Percentiles rank a stretch among this genome's conserved stretches.
phyloP scores from a whole-genome alignment of 2,329 filamentous ascomycete genomes.

The Stromatinia cepivora region DNA sequence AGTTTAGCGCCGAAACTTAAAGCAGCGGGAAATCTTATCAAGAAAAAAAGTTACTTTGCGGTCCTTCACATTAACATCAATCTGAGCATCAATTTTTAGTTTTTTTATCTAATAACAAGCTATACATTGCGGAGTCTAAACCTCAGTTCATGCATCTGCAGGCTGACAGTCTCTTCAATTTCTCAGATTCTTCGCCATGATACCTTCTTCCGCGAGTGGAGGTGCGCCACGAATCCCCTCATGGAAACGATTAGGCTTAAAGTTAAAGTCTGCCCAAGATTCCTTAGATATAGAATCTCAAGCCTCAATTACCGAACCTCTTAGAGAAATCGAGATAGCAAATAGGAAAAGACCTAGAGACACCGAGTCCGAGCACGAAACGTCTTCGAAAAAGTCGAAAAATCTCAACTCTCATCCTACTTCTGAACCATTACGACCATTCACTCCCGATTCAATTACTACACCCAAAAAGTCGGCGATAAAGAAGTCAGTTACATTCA shows the following conservation, averaged over 20 bases:
- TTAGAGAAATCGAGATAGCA: conserved; percentile 27
- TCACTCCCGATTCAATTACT: conserved; percentile 33
- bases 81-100: conserved; percentile 1
- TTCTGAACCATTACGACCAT: conserved; percentile 14
- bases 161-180: conserved; percentile 8
- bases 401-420: conserved; percentile 26
- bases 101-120: background rate
- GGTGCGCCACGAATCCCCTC: conserved; percentile 48
- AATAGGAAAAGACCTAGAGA: conserved; percentile 37
- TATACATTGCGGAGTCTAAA: background rate
- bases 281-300: conserved; percentile 26
- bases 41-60: conserved; percentile 22
- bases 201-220: conserved; percentile 29
- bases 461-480: conserved; percentile 32
- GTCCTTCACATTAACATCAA: conserved; percentile 19
- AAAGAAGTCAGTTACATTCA: conserved; percentile 64
- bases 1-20: conserved; percentile 17
- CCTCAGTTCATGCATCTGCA: background rate
- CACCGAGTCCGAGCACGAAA: conserved; percentile 27
- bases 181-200: conserved; percentile 26
- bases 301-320: conserved; percentile 23
- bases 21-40: conserved; percentile 22
- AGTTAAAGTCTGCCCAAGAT: conserved; percentile 55
- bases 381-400: conserved; percentile 36
- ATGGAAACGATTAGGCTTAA: conserved; percentile 61